phyloP scores from a whole-genome alignment of 352 stramenopile species.

The Pythium diclinum region DNA sequence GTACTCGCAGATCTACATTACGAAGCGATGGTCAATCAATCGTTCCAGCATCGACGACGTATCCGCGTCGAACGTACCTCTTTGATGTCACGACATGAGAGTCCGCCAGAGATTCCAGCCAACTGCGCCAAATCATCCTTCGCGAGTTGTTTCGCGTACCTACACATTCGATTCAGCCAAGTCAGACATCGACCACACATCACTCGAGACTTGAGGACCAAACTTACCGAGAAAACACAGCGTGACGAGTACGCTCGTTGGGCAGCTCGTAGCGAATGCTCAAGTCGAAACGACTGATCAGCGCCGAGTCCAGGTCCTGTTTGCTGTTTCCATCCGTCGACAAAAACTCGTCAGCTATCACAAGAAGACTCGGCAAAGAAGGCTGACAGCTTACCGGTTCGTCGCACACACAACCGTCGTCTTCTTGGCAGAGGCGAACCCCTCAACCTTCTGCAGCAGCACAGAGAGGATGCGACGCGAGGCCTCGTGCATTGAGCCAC shows the following conservation, averaged over 20 bases:
- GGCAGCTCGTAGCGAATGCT: conserved; percentile 91
- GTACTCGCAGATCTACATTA: conserved; percentile 87
- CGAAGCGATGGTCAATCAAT: neutral
- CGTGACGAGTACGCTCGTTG: conserved; percentile 70
- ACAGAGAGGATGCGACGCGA: conserved; percentile 90
- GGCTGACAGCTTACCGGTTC: conserved; percentile 56
- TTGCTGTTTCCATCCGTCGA: conserved; percentile 49
- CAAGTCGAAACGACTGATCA: conserved; percentile 93
- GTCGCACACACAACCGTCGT: conserved; percentile 92
- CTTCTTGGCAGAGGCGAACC: conserved; percentile 90
- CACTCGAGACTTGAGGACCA: neutral
- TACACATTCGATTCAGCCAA: conserved; percentile 16
- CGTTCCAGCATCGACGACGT: neutral
- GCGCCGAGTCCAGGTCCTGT: conserved; percentile 89
- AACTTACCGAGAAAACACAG: conserved; percentile 84
- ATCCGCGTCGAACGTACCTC: conserved; percentile 44
- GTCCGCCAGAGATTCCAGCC: conserved; percentile 69
- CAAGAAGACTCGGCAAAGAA: neutral
- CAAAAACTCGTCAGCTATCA: neutral
- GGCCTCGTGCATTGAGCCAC: conserved; percentile 90
- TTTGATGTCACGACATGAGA: conserved; percentile 94
- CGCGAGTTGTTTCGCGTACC: conserved; percentile 89
- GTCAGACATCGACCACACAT: neutral
- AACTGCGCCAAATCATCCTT: conserved; percentile 72
- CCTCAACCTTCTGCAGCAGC: conserved; percentile 90